Conservation (phyloP, 495 filamentous ascomycete species). For the Penicillium soppii region DNA sequence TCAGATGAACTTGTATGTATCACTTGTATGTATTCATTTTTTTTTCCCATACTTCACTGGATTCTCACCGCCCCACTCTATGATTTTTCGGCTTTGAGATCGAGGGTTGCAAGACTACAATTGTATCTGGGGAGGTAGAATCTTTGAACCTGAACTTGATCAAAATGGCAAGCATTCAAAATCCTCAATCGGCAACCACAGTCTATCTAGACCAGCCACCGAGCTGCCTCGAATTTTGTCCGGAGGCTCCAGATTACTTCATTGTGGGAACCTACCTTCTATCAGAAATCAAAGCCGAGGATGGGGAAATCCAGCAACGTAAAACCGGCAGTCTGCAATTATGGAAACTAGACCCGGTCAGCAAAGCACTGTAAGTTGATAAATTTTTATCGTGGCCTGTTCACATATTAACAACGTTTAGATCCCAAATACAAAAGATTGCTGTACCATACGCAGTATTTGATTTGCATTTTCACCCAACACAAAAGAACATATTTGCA, state of each 20-base stretch:
- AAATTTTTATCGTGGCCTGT: neutral
- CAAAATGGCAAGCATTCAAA: constrained; percentile 20
- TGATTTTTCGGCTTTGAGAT: neutral
- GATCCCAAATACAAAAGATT: constrained; percentile 43
- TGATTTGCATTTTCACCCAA: constrained; percentile 79
- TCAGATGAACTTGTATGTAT: too few species aligned
- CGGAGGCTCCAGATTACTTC: constrained; percentile 61
- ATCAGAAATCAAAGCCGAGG: constrained; percentile 43
- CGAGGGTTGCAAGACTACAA: neutral
- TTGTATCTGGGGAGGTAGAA: neutral
- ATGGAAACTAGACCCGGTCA: constrained; percentile 51
- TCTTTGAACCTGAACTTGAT: neutral
- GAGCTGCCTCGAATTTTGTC: constrained; percentile 82
- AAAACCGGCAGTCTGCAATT: constrained; percentile 73
- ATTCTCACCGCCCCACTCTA: constrained; percentile 8
- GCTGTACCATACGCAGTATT: constrained; percentile 70
- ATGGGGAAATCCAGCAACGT: constrained; percentile 45
- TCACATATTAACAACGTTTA: constrained; percentile 10
- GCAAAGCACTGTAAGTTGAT: constrained; percentile 49
- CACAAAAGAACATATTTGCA: constrained; percentile 54
- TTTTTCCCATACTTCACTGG: neutral
- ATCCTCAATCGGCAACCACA: constrained; percentile 34
- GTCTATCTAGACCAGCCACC: constrained; percentile 61
- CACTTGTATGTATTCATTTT: too few species aligned
- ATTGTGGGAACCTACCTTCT: constrained; percentile 86